phyloP scores from a whole-genome alignment of 805 yeast species.

The Ogataea methylovora region DNA sequence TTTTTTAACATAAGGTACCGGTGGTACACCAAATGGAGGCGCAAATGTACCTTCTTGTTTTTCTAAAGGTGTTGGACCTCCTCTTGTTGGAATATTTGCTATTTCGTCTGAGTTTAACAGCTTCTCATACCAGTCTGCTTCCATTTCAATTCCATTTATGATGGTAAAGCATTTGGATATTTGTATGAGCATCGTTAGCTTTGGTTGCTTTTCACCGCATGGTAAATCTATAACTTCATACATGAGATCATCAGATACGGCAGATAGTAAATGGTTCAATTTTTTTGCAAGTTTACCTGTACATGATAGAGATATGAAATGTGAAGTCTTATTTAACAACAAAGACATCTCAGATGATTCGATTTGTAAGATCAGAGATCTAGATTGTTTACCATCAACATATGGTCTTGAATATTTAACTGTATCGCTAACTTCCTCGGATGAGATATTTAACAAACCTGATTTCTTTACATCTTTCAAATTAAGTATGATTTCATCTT shows the following conservation, averaged over 20 bases:
- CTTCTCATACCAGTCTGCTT: conserved; percentile 19
- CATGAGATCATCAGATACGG: conserved; percentile 17
- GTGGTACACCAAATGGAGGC: too few relatives aligned
- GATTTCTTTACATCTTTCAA: conserved; percentile 36
- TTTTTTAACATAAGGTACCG: too few relatives aligned
- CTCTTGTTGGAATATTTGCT: background rate
- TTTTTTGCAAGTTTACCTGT: conserved; percentile 19
- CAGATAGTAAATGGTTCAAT: conserved; percentile 11
- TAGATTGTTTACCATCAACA: conserved; percentile 25
- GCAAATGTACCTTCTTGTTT: too few relatives aligned
- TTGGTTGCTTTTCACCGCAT: conserved; percentile 5
- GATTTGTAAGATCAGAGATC: conserved; percentile 38
- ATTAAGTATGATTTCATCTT: conserved; percentile 51
- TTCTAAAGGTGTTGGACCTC: too few relatives aligned
- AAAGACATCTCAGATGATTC: conserved; percentile 24
- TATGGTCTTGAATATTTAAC: conserved; percentile 39
- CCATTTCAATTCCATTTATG: conserved; percentile 22
- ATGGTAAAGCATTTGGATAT: conserved; percentile 12
- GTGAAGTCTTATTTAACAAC: conserved; percentile 24
- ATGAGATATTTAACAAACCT: conserved; percentile 17
- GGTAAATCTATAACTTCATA: conserved; percentile 12
- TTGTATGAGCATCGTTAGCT: conserved; percentile 15
- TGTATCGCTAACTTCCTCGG: conserved; percentile 6
- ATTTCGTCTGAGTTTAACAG: conserved; percentile 4
- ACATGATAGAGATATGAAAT: conserved; percentile 15